A percentile compares a stretch with the other conserved stretches of the same genome.
phyloP scores from a whole-genome alignment of 2,329 filamentous ascomycete species.

The Aspergillus sojae region DNA sequence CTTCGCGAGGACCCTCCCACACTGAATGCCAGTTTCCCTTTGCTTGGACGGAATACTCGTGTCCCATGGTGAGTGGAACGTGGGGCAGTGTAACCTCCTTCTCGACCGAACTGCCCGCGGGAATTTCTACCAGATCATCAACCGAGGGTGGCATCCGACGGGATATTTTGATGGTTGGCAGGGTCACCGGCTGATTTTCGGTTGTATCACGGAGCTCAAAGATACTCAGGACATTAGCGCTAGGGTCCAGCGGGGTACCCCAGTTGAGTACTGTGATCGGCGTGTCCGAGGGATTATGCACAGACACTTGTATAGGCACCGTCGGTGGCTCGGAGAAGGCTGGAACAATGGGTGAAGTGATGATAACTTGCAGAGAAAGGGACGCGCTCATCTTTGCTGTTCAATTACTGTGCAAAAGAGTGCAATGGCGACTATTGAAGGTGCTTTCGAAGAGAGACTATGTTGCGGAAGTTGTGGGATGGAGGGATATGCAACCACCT shows the following conservation, averaged over 20 bases:
- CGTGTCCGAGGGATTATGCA: conserved; percentile 30
- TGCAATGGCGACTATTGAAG: not conserved
- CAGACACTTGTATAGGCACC: conserved; percentile 29
- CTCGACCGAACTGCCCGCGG: conserved; percentile 25
- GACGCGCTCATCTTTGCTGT: not conserved
- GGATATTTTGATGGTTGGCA: conserved; percentile 36
- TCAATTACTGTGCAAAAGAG: too few relatives aligned
- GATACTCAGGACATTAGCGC: conserved; percentile 33
- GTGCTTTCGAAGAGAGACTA: too few relatives aligned
- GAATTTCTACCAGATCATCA: conserved; percentile 36
- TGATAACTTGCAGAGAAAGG: conserved; percentile 19
- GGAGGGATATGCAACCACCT: not conserved
- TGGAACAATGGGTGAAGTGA: conserved; percentile 20
- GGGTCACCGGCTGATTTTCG: conserved; percentile 22
- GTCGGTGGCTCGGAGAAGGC: conserved; percentile 16
- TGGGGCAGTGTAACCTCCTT: conserved; percentile 29
- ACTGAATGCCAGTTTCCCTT: conserved; percentile 41
- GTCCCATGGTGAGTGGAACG: conserved; percentile 30
- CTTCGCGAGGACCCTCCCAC: conserved; percentile 29
- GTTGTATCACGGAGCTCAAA: conserved; percentile 32
- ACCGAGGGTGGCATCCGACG: conserved; percentile 34
- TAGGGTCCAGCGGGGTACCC: conserved; percentile 40
- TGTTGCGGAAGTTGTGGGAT: not conserved
- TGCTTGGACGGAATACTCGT: conserved; percentile 35
- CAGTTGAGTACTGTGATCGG: conserved; percentile 40